Evolutionary conservation across 768 basidiomycete species (phyloP).

Genomic region (Glaciozyma martinii): DNA sequence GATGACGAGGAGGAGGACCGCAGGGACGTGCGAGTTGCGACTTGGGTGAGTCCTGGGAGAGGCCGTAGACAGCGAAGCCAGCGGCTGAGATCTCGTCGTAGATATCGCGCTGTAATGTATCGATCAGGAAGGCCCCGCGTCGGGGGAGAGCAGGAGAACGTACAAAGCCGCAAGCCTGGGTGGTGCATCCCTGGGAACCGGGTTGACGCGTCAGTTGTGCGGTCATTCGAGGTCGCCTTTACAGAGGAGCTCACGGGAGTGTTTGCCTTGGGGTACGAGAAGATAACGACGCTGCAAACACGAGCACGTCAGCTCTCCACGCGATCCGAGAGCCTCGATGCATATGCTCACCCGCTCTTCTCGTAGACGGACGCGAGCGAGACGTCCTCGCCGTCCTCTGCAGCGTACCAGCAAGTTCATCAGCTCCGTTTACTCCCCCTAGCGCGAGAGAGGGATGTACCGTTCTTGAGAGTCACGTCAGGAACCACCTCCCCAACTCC

Average conservation of each 20-base stretch:
- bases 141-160: background rate
- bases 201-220: background rate
- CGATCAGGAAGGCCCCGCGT: background rate
- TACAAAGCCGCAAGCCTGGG: conserved; percentile 76
- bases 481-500: conserved; percentile 70
- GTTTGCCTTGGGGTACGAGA: conserved; percentile 52
- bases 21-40: conserved; percentile 47
- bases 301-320: conserved; percentile 43
- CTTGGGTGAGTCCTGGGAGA: conserved; percentile 66
- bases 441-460: conserved; percentile 70
- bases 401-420: conserved; percentile 35
- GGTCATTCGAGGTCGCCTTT: background rate
- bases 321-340: background rate
- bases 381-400: conserved; percentile 22
- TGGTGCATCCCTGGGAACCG: conserved; percentile 73
- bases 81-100: conserved; percentile 63
- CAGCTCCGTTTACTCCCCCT: conserved; percentile 46
- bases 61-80: conserved; percentile 68
- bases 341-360: conserved; percentile 5
- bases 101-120: conserved; percentile 48
- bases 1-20: background rate
- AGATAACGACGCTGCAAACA: conserved; percentile 69
- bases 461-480: conserved; percentile 66
- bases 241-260: conserved; percentile 14
- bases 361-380: conserved; percentile 15